Evolutionary conservation across 768 basidiomycete genomes (phyloP).

Genomic region (Russula foetens): DNA sequence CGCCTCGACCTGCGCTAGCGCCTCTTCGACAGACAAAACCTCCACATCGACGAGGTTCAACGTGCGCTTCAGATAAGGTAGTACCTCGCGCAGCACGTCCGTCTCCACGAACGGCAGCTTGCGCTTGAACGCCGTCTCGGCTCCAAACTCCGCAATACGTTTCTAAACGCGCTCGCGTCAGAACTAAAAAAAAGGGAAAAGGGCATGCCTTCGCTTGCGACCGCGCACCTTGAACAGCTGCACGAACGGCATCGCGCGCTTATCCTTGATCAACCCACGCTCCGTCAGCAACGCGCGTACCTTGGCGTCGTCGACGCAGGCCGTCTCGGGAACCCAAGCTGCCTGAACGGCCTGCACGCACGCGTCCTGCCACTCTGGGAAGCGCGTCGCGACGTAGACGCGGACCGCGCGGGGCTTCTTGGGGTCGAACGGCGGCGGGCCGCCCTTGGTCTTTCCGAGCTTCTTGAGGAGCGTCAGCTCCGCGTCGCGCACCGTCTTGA

Average conservation of each 20-base stretch:
- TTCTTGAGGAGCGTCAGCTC: slow-evolving; percentile 75
- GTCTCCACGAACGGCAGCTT: slow-evolving; percentile 77
- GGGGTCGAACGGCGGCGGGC: slow-evolving; percentile 61
- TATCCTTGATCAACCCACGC: slow-evolving; percentile 87
- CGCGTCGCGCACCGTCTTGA: slow-evolving; percentile 86
- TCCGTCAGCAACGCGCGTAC: slow-evolving; percentile 59
- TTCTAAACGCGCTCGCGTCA: slow-evolving; percentile 39
- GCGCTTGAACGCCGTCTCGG: slow-evolving; percentile 72
- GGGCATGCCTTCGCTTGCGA: too few species aligned
- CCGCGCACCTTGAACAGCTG: slow-evolving; percentile 82
- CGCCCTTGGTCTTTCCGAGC: slow-evolving; percentile 62
- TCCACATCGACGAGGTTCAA: slow-evolving; percentile 64
- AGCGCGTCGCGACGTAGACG: slow-evolving; percentile 83
- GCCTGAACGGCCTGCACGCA: slow-evolving; percentile 72
- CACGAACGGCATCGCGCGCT: slow-evolving; percentile 91
- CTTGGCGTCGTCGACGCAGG: slow-evolving; percentile 75
- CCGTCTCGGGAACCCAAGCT: slow-evolving; percentile 46
- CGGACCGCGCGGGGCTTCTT: slow-evolving; percentile 77
- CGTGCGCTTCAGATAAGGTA: slow-evolving; percentile 76
- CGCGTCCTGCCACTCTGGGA: slow-evolving; percentile 90
- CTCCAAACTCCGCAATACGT: slow-evolving; percentile 72
- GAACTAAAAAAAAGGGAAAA: not conserved
- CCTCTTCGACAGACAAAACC: slow-evolving; percentile 62
- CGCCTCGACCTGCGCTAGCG: slow-evolving; percentile 38
- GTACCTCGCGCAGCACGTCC: slow-evolving; percentile 57